Base-by-base conservation (phyloP, 148 eudicot genomes). In the Fagopyrum homotropicum region DNA sequence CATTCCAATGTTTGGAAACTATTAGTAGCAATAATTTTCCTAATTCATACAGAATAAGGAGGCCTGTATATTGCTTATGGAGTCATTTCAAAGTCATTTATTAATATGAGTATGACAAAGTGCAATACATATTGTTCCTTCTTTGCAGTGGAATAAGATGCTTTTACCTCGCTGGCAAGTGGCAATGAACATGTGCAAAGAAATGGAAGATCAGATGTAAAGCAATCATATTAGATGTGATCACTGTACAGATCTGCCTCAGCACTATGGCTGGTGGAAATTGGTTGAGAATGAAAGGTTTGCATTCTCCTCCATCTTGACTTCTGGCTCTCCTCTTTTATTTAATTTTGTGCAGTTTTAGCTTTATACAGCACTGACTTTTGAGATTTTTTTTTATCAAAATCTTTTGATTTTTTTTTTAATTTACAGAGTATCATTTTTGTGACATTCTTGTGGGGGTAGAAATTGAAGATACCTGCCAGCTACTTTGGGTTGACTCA, bases 221-320 rank as follows among this genome's bases (percentile, higher is more conserved):
- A 72, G 74, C 54, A 72, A 46, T 72, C 55, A 45, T 17, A 46
- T 19, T 14, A 72, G 55, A 72, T 72, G 0, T 72, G 55, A 45
- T 72, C 43, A 49, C 55, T 72, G 54, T 45, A 49, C 16, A 49
- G 74, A 49, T 72, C 55, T 49, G 35, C 17, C 55, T 72, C 16
- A 72, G 74, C 74, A 72, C 74, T 72, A 72, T 72, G 55, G 74
- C 22, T 72, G 74, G 74, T 46, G 55, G 74, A 47, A 72, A 72
- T 45, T 72, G 55, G 71, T 66, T 19, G 9, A 72, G 55, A 45
- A 45, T 46, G 30, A 26, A 49, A 35, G 51, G 55, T 72, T 72
- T 26, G 30, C 74, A 72, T 72, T 47, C 74, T 72, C 52, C 40
- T 71, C 51, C 16, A 17, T 47, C 30, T 72, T 72, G 74, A 72